Conservation (phyloP, 257 asterid genomes). For the Hygrophila difformis region DNA sequence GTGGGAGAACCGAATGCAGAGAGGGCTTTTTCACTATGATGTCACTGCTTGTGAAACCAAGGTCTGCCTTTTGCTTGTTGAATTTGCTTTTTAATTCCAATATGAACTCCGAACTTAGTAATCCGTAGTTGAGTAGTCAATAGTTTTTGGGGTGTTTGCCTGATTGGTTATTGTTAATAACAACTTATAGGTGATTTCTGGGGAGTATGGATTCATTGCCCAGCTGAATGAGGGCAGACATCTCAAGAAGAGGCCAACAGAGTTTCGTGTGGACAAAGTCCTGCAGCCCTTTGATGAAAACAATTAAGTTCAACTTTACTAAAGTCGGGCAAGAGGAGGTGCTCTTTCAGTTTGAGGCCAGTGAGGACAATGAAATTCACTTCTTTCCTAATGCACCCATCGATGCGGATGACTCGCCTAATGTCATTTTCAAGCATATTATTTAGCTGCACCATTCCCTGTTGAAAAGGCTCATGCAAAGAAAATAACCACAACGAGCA, state of each 20-base stretch:
- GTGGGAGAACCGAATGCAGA: conserved; percentile 98
- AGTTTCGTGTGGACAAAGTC: conserved; percentile 89
- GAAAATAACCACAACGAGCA: conserved; percentile 41
- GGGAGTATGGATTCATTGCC: conserved; percentile 67
- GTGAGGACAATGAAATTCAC: conserved; percentile 42
- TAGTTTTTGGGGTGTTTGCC: no score
- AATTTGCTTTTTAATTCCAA: neutral
- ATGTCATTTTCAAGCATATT: conserved; percentile 88
- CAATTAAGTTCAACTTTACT: conserved; percentile 88
- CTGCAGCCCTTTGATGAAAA: conserved; percentile 80
- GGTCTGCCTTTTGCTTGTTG: conserved; percentile 27
- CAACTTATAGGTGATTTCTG: conserved; percentile 68
- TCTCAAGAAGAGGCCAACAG: conserved; percentile 94
- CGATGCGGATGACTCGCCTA: conserved; percentile 53
- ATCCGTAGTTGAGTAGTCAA: no score
- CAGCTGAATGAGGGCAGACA: conserved; percentile 94
- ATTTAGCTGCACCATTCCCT: conserved; percentile 55
- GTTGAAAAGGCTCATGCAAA: conserved; percentile 54
- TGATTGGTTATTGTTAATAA: neutral
- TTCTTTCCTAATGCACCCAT: conserved; percentile 63
- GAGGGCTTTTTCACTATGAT: conserved; percentile 95
- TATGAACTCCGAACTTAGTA: neutral
- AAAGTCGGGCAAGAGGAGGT: conserved; percentile 88
- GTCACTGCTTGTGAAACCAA: conserved; percentile 97
- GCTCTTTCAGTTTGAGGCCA: conserved; percentile 68